Evolutionary conservation across 2,329 filamentous ascomycete genomes (phyloP), one percentile per base, ranked within the genome.

Genomic region (Aphanocladium album): DNA sequence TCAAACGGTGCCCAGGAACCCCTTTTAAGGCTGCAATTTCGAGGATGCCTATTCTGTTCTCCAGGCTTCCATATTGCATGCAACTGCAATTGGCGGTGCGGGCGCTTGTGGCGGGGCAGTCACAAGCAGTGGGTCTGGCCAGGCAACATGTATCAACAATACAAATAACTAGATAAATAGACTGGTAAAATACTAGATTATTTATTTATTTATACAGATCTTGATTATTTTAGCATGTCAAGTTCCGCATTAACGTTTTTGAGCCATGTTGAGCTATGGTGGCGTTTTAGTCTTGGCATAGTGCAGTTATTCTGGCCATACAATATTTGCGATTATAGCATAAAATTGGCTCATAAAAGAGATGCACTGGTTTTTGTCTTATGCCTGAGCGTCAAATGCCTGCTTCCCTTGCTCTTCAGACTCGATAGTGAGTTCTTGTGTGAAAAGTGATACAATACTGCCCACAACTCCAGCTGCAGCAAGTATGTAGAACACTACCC

Each of bases 61-160:
- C 41, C 25, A 54, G 58, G 43, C 51, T 60, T 60, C 58, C 58
- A 60, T 49, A 47, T 55, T 60, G 17, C 12, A 51, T 58, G 23
- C 33, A 23, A 23, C 35, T 43, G 39, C 19, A 19, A 52, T 59
- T 59, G 57, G 49, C n/a, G n/a, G 12, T 30, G 47, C 5, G 7
- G 39, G 47, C 25, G 30, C 30, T 11, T 49, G 27, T 61, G 46
- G 59, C 53, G 53, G 53, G 50, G 56, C 39, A 53, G 43, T 37
- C n/a, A n/a, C n/a, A n/a, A n/a, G n/a, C n/a, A n/a, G 33, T 35
- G 33, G 33, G 33, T 35, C 33, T 6, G 33, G 52, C 45, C 43
- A 30, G 27, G 49, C 33, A 14, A 35, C 21, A 52, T 35, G 33
- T n/a, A 35, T 35, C 6, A 35, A 35, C 33, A 12, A 35, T 12